Evolutionary conservation across 1,284 basidiomycete species (phyloP).

Genomic region (Microbotryum silenes-acaulis): DNA sequence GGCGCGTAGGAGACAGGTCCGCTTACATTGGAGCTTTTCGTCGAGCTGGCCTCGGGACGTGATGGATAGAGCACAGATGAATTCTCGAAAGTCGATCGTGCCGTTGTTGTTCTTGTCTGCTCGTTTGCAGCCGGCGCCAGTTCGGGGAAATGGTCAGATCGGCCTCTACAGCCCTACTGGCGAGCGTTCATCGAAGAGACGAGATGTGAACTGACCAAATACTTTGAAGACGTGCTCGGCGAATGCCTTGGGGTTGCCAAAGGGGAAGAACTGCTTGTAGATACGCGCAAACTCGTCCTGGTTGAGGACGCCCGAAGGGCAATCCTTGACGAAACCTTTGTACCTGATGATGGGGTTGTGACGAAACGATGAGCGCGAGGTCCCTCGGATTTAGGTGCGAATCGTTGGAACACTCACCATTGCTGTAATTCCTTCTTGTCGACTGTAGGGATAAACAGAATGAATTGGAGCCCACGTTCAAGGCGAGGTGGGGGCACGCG

Average conservation of each 20-base stretch:
- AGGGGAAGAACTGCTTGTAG: conserved; percentile 99
- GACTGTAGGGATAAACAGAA: conserved; percentile 51
- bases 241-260: conserved; percentile 94
- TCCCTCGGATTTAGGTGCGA: accelerated
- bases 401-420: conserved; percentile 53
- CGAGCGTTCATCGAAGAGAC: not conserved
- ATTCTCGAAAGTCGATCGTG: conserved; percentile 96
- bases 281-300: conserved; percentile 94
- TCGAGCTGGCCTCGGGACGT: conserved; percentile 89
- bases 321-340: conserved; percentile 98
- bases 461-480: not conserved
- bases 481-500: not conserved
- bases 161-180: conserved; percentile 44
- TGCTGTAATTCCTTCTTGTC: conserved; percentile 99
- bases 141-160: not conserved
- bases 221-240: conserved; percentile 95
- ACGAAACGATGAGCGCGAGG: not conserved
- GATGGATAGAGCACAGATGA: conserved; percentile 93
- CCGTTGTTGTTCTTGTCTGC: conserved; percentile 86
- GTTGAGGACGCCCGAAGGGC: conserved; percentile 92
- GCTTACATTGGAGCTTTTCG: conserved; percentile 95
- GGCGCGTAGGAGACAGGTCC: not conserved
- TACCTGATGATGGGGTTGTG: conserved; percentile 55
- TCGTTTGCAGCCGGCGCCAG: not conserved
- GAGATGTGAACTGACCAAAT: conserved; percentile 20